A percentile compares a stretch with the other conserved stretches of the same genome.
Evolutionary conservation across 192 early-diverging fungal species (phyloP).

Genomic region (Coemansia pectinata): DNA sequence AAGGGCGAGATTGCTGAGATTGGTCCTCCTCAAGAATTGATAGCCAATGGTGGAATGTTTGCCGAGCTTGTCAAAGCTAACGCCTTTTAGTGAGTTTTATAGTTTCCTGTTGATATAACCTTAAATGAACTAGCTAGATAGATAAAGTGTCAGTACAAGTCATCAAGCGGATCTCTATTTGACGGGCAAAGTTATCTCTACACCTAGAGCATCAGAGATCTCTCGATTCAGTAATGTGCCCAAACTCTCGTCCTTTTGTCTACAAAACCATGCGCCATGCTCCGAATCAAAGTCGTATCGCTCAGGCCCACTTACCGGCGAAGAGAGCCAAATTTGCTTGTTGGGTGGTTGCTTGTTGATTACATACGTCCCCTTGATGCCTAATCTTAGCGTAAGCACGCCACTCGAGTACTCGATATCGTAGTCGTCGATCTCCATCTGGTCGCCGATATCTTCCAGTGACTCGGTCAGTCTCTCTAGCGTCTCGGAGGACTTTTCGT

Average conservation of each 20-base stretch:
- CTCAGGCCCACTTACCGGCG: slow-evolving; percentile 85
- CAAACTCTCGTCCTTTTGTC: slow-evolving; percentile 68
- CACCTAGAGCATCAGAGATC: slow-evolving; percentile 57
- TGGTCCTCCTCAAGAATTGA: slow-evolving; percentile 13
- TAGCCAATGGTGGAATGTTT: slow-evolving; percentile 15
- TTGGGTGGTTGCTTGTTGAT: slow-evolving; percentile 99
- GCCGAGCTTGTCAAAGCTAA: slow-evolving; percentile 5
- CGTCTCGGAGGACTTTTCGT: slow-evolving; percentile 58
- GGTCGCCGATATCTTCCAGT: slow-evolving; percentile 79
- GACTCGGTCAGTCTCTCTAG: slow-evolving; percentile 70
- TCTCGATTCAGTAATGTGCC: slow-evolving; percentile 70
- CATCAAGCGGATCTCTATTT: slow-evolving; percentile 20
- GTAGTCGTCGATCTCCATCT: slow-evolving; percentile 63
- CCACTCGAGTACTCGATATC: slow-evolving; percentile 85
- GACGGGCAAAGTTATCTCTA: slow-evolving; percentile 51
- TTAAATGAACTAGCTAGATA: not conserved
- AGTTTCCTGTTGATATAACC: not conserved
- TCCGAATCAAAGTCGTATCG: slow-evolving; percentile 73
- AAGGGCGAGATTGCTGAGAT: slow-evolving; percentile 9
- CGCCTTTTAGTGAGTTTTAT: not conserved
- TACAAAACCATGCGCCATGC: slow-evolving; percentile 74
- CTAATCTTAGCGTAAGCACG: slow-evolving; percentile 85
- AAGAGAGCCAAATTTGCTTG: slow-evolving; percentile 97
- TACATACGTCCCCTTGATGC: slow-evolving; percentile 83
- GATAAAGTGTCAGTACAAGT: not conserved